Percentiles rank a stretch among this genome's conserved stretches.
Conservation (phyloP, 495 filamentous ascomycete genomes). For the Daldinia vernicosa region DNA sequence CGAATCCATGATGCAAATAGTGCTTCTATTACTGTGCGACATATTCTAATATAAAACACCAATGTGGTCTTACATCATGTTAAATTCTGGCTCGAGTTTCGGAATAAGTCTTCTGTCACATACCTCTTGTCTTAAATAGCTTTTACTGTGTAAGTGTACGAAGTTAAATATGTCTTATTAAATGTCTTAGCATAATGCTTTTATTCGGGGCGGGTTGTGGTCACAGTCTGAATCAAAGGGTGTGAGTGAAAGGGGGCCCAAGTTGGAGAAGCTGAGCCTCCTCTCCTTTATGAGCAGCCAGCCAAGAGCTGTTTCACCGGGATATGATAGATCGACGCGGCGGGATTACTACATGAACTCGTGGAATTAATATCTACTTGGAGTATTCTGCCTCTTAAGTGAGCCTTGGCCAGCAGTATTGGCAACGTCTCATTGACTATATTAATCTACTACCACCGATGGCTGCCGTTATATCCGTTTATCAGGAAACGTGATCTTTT, state of each 20-base stretch:
- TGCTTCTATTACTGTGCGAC: neutral
- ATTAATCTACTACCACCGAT: neutral
- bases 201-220: too few species aligned
- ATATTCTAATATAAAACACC: neutral
- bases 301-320: neutral
- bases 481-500: neutral
- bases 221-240: too few species aligned
- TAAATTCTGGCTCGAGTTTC: neutral
- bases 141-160: too few species aligned
- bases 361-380: neutral
- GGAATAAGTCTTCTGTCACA: too few species aligned
- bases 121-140: too few species aligned
- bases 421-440: neutral
- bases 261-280: neutral
- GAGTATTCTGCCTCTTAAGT: neutral
- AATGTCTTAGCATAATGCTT: too few species aligned
- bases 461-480: neutral
- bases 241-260: too few species aligned
- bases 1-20: neutral
- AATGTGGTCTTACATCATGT: neutral
- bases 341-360: too few species aligned
- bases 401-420: neutral
- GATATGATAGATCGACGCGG: neutral
- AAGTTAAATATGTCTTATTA: too few species aligned
- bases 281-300: neutral